Conservation (phyloP, 371 early-diverging fungal genomes). For the Mucor circinelloides region DNA sequence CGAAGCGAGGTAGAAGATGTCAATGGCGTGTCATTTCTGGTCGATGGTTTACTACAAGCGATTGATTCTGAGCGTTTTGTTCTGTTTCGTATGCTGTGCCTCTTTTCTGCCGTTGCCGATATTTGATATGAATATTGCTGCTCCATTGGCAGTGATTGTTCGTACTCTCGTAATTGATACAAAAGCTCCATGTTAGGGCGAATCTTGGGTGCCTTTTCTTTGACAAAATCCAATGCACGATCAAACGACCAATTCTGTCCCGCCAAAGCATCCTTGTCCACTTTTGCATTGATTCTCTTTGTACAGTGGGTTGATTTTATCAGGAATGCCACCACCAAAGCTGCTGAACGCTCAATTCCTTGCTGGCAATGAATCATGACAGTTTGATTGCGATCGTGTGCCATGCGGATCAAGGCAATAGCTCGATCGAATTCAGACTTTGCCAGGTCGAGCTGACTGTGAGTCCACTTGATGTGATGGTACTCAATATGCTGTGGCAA, state of each 20-base stretch:
- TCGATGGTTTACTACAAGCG: not conserved
- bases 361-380: slow-evolving; percentile 33
- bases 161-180: slow-evolving; percentile 39
- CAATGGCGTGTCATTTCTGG: not conserved
- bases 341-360: slow-evolving; percentile 40
- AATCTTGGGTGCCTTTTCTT: slow-evolving; percentile 31
- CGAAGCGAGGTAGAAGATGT: not conserved
- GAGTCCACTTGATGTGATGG: slow-evolving; percentile 41
- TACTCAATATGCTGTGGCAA: slow-evolving; percentile 11
- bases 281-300: not conserved
- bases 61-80: slow-evolving; percentile 5
- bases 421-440: slow-evolving; percentile 28
- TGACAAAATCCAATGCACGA: slow-evolving; percentile 29
- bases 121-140: not conserved
- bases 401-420: slow-evolving; percentile 21
- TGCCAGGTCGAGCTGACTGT: slow-evolving; percentile 29
- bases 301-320: slow-evolving; percentile 19
- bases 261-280: not conserved
- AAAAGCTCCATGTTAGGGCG: slow-evolving; percentile 38
- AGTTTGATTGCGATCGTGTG: slow-evolving; percentile 11
- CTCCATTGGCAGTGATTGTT: slow-evolving; percentile 3
- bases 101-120: not conserved
- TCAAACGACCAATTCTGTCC: slow-evolving; percentile 22
- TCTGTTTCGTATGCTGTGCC: slow-evolving; percentile 6
- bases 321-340: slow-evolving; percentile 34